Evolutionary conservation across 768 basidiomycete genomes (phyloP), one percentile per base, ranked within the genome.

Genomic region (Boletellus ananiceps): DNA sequence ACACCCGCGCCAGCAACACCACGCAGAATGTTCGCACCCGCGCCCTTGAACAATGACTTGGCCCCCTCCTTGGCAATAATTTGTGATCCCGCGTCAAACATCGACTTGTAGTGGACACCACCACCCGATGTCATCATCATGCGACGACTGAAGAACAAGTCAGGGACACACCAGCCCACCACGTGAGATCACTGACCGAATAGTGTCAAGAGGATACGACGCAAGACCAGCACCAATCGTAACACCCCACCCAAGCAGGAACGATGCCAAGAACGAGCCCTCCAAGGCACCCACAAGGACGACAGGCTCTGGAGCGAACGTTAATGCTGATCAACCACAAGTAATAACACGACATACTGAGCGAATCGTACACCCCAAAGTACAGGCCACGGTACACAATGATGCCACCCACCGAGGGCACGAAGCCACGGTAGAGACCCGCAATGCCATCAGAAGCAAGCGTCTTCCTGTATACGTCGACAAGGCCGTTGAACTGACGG

Each of bases 91-190:
- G 94, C 94, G 66, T 98, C 94, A 71, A 95, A 87, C 93, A 97
- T 97, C 61, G 89, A 91, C 81, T 94, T 95, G 86, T 98, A 98
- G 85, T 97, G 93, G 54, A 87, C 83, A 63, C 82, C 81, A 63
- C 83, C 86, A 62, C 95, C 96, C 19, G 95, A 97, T 33, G 96
- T 98, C 95, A 98, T 98, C 96, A 99, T 99, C 96, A 99, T 99
- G 62, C 96, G 93, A 86, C 96, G 94, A 86, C 95, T 94, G 61
- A 57, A 67, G 12, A 63, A 18, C 63, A 60, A 53, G 45, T 50
- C 45, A 47, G 50, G 19, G 34, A 41, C n/a, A 19, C 21, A 29
- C 41, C 4, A 39, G 19, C 8, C 4, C 36, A 37, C 27, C 19
- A 29, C 16, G 2, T 11, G 13, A 36, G 5, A 18, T 4, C 8